Percentiles rank a stretch among this genome's conserved stretches.
Evolutionary conservation across 2,329 filamentous ascomycete genomes (phyloP).

Genomic region (Botrytis porri): DNA sequence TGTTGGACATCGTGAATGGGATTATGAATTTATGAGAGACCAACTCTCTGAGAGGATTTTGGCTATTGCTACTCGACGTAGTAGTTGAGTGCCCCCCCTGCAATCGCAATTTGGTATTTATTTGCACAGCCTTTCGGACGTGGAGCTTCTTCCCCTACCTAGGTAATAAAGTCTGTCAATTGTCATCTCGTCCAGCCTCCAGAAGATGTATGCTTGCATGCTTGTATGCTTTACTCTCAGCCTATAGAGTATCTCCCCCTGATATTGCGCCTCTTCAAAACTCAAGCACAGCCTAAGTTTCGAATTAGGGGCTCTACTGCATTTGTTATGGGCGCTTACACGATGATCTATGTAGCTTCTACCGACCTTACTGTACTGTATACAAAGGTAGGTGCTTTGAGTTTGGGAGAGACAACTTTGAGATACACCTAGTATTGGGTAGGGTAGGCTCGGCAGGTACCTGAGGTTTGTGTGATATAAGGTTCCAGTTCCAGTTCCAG

Average conservation of each 20-base stretch:
- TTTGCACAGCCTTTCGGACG: slow-evolving; percentile 15
- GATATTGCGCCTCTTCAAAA: background rate
- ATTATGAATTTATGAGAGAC: background rate
- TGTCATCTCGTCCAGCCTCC: background rate
- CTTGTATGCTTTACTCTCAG: background rate
- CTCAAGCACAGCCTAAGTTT: background rate
- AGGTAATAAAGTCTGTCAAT: background rate
- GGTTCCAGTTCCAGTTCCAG: background rate
- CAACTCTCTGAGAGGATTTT: background rate
- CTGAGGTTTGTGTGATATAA: background rate
- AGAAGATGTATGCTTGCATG: slow-evolving; percentile 7
- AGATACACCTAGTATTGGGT: background rate
- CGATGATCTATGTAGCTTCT: background rate
- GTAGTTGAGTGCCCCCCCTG: background rate
- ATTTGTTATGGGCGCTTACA: background rate
- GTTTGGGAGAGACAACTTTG: background rate
- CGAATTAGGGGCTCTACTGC: background rate
- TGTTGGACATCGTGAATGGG: background rate
- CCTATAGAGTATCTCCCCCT: background rate
- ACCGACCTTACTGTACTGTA: background rate
- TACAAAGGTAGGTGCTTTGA: background rate
- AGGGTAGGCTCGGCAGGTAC: background rate
- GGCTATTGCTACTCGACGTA: background rate
- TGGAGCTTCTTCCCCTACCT: background rate
- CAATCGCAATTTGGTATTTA: slow-evolving; percentile 17